These are phyloP conservation scores for Rhynchosporium agropyri DNA, from an alignment of 2,329 filamentous ascomycete genomes.

Conservation along the genomic window DNA sequence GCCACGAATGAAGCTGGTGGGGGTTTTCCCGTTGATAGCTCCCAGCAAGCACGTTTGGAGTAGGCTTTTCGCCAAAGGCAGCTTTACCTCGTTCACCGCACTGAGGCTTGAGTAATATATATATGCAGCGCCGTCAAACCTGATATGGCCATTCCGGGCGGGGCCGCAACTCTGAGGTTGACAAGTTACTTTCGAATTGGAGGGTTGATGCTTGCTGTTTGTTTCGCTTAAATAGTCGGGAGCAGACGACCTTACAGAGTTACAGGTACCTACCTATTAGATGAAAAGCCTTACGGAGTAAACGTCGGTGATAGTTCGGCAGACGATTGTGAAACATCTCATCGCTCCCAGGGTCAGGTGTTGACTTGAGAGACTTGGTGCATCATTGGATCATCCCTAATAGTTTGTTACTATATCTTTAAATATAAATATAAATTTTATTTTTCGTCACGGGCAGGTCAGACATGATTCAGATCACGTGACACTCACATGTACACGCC, in stretches of 20 bases:
- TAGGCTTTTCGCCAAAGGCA: background rate
- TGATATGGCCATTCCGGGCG: background rate
- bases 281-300: conserved; percentile 3
- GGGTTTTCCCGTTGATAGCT: background rate
- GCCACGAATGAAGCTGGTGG: conserved; percentile 1
- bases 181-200: background rate
- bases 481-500: too few relatives aligned
- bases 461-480: too few relatives aligned
- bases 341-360: background rate
- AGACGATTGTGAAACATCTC: background rate
- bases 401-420: too few relatives aligned
- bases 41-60: conserved; percentile 13
- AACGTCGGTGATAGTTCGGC: background rate
- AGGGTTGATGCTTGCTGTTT: conserved; percentile 9
- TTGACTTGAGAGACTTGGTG: too few relatives aligned
- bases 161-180: background rate
- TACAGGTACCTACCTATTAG: background rate
- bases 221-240: background rate
- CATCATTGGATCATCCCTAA: too few relatives aligned
- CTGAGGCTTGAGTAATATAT: conserved; percentile 13
- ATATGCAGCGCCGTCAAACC: conserved; percentile 3
- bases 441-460: too few relatives aligned
- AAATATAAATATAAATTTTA: too few relatives aligned
- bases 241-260: too few relatives aligned
- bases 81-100: conserved; percentile 16